A percentile compares a stretch with the other conserved stretches of the same genome.
Conservation (phyloP, 495 filamentous ascomycete genomes). For the Annulohypoxylon moriforme region DNA sequence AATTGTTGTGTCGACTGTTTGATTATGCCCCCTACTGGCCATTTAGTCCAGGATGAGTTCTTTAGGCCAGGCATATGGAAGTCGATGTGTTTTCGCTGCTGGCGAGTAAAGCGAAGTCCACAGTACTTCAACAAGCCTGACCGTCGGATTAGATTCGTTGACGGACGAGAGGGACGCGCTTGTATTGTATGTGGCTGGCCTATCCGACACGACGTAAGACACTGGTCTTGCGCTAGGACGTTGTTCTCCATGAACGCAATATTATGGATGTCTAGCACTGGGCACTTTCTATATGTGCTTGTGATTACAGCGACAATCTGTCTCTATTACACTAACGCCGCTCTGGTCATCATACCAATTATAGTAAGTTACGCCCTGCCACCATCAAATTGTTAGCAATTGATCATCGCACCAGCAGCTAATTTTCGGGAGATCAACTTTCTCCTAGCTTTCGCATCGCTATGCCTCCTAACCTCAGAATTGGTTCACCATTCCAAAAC, state of each 20-base stretch:
- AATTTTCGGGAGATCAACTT: constrained; percentile 2
- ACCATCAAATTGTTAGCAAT: background rate
- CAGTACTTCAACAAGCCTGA: background rate
- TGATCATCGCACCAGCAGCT: background rate
- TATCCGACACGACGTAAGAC: background rate
- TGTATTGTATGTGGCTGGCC: constrained; percentile 26
- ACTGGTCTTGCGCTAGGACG: background rate
- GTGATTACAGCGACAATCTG: background rate
- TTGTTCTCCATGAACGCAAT: background rate
- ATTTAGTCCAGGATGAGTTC: constrained; percentile 9
- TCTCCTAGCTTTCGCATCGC: background rate
- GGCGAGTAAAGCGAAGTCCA: constrained; percentile 17
- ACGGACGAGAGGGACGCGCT: background rate
- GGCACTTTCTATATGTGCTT: background rate
- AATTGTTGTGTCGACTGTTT: constrained; percentile 17
- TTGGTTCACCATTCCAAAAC: background rate
- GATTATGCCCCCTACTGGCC: background rate
- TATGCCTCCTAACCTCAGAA: background rate
- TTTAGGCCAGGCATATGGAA: background rate
- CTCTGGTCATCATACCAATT: background rate
- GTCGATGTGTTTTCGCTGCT: constrained; percentile 21
- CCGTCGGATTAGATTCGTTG: background rate
- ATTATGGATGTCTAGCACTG: background rate
- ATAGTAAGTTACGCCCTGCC: background rate
- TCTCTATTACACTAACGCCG: background rate